phyloP scores from a whole-genome alignment of 305 asterid species.

The Fraxinus nigra region DNA sequence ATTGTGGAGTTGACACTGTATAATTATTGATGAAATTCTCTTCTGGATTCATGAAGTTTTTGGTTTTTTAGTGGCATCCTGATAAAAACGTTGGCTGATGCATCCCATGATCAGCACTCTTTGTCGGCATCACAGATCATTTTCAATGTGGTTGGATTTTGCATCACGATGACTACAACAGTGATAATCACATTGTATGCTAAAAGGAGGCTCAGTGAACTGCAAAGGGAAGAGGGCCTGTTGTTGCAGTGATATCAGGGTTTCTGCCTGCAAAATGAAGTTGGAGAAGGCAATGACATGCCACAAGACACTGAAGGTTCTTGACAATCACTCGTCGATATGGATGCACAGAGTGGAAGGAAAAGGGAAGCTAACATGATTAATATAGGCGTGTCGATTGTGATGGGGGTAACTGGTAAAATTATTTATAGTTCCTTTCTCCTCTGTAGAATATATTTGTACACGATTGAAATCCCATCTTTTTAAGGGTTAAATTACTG shows the following conservation, averaged over 20 bases:
- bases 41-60: conserved; percentile 10
- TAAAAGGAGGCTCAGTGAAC: conserved; percentile 55
- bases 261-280: not conserved
- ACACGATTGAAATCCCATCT: not conserved
- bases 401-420: not conserved
- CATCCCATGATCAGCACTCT: conserved; percentile 46
- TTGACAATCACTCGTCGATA: not conserved
- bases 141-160: conserved; percentile 55
- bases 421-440: not conserved
- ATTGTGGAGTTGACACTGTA: not conserved
- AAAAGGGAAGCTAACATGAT: not conserved
- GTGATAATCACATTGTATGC: conserved; percentile 59
- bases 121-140: conserved; percentile 50
- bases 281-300: not conserved
- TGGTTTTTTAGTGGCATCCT: conserved; percentile 59
- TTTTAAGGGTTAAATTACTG: not conserved
- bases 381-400: not conserved
- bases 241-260: conserved; percentile 28
- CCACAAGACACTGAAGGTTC: not conserved
- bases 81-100: conserved; percentile 69
- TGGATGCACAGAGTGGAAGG: not conserved
- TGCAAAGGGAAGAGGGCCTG: conserved; percentile 59
- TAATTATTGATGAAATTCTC: not conserved
- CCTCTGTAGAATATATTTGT: not conserved
- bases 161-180: conserved; percentile 51